Evolutionary conservation across 1,284 basidiomycete genomes (phyloP).

Genomic region (Acaromyces ingoldii): DNA sequence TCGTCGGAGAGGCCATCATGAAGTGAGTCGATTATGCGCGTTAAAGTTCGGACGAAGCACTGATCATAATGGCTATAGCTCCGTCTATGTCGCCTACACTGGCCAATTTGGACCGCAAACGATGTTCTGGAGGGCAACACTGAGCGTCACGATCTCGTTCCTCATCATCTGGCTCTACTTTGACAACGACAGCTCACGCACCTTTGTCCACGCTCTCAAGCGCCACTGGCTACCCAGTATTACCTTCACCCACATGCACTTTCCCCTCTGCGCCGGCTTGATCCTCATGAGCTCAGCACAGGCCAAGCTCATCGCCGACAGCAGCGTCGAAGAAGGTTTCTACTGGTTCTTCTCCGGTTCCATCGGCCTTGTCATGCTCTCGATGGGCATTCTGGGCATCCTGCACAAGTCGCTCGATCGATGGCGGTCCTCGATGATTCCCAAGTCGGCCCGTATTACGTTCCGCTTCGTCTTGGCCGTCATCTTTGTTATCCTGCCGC

Average conservation of each 20-base stretch:
- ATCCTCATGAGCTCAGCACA: slow-evolving; percentile 34
- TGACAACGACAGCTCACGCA: slow-evolving; percentile 35
- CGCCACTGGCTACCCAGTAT: slow-evolving; percentile 43
- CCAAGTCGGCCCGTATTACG: slow-evolving; percentile 28
- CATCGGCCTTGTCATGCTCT: slow-evolving; percentile 20
- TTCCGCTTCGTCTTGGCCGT: slow-evolving; percentile 25
- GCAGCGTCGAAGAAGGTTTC: slow-evolving; percentile 19
- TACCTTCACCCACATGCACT: slow-evolving; percentile 45
- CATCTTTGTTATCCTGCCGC: slow-evolving; percentile 30
- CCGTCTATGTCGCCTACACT: slow-evolving; percentile 18
- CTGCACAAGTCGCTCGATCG: slow-evolving; percentile 42
- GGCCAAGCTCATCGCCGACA: slow-evolving; percentile 19
- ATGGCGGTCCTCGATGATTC: slow-evolving; percentile 25
- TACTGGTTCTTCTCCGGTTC: slow-evolving; percentile 44
- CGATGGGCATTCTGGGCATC: slow-evolving; percentile 34
- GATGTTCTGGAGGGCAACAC: slow-evolving; percentile 32
- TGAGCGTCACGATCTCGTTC: slow-evolving; percentile 41
- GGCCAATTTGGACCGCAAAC: slow-evolving; percentile 20
- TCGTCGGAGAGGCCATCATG: slow-evolving; percentile 43
- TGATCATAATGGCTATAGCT: no score
- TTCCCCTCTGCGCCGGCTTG: slow-evolving; percentile 41
- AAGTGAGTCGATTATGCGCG: no score
- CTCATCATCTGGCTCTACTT: slow-evolving; percentile 43
- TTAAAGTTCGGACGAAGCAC: neutral
- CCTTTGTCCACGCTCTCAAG: slow-evolving; percentile 47